Evolutionary conservation across 2,329 filamentous ascomycete species (phyloP), one percentile per base, ranked within the genome.

Genomic region (Exophiala calicioides): DNA sequence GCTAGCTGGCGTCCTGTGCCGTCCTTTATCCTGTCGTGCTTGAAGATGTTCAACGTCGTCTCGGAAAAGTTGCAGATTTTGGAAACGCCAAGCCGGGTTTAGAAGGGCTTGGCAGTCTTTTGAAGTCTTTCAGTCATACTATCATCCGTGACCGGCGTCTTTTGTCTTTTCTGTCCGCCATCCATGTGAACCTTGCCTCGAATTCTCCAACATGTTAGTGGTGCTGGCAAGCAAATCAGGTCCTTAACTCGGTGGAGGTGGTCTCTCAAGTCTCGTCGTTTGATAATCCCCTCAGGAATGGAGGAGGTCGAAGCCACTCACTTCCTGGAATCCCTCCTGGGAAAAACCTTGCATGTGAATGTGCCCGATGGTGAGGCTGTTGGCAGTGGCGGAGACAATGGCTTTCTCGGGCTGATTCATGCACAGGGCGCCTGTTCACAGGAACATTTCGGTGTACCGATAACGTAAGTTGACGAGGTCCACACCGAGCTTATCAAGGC

Each of bases 391-490:
- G 9, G 9, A 6, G 10, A 24, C 12, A 26, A 20, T 3, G 4
- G 19, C 23, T 5, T 9, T 41, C 7, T 3, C 10, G 12, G 37
- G 32, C 29, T 45, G 13, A 45, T 12, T 13, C 4, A 18, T 30
- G 3, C n/a, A 33, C n/a, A 54, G 82, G 81, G 12, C 87, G 93
- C 50, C 83, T 95, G 66, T 98, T 97, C 67, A 81, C 90, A 44
- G 93, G 93, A 15, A 78, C 83, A 55, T 87, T 98, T 71, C 96
- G 94, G 69, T 98, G 93, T 73, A 96, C 90, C 21, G 93, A 98
- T 73, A 82, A 86, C 50, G 90, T 94, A 71, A 39, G 79, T 37
- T 44, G 26, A 15, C 16, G 31, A 40, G 19, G 29, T 26, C 20
- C n/a, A 46, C 21, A 3, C 20, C 7, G 13, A 3, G 6, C 10